phyloP scores from a whole-genome alignment of 2,329 filamentous ascomycete genomes.

The Scorias spongiosa region DNA sequence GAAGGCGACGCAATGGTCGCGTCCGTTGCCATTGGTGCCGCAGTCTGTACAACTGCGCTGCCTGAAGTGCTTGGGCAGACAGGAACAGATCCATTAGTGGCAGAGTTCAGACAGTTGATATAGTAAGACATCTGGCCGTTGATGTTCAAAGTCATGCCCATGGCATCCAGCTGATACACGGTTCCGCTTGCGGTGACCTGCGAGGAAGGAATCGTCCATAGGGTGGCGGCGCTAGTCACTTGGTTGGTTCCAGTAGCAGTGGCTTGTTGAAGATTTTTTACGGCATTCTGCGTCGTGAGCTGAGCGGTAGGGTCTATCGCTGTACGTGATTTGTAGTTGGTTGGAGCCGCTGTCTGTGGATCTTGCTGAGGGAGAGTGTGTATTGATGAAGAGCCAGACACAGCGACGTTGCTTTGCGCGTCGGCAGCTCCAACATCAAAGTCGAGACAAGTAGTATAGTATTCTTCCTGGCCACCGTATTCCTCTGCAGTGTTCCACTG shows the following conservation, averaged over 20 bases:
- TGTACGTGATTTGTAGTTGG: conserved; percentile 25
- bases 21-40: not conserved
- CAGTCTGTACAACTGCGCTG: not conserved
- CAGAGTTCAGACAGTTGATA: not conserved
- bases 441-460: conserved; percentile 45
- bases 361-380: conserved; percentile 26
- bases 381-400: conserved; percentile 4
- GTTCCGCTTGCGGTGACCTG: not conserved
- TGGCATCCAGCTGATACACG: not conserved
- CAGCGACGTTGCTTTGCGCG: conserved; percentile 3
- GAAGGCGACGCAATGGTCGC: not conserved
- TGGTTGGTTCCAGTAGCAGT: not conserved
- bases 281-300: conserved; percentile 9
- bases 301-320: conserved; percentile 20
- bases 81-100: not conserved
- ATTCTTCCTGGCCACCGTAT: conserved; percentile 33
- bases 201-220: not conserved
- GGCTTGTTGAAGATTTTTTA: conserved; percentile 3
- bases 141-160: not conserved
- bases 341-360: conserved; percentile 25
- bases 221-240: not conserved
- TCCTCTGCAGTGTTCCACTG: conserved; percentile 56
- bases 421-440: conserved; percentile 28
- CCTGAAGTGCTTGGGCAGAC: not conserved
- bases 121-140: not conserved